These are phyloP conservation scores for Sisymbrium altissimum DNA, from an alignment of 345 rosid genomes.

Conservation along the genomic window DNA sequence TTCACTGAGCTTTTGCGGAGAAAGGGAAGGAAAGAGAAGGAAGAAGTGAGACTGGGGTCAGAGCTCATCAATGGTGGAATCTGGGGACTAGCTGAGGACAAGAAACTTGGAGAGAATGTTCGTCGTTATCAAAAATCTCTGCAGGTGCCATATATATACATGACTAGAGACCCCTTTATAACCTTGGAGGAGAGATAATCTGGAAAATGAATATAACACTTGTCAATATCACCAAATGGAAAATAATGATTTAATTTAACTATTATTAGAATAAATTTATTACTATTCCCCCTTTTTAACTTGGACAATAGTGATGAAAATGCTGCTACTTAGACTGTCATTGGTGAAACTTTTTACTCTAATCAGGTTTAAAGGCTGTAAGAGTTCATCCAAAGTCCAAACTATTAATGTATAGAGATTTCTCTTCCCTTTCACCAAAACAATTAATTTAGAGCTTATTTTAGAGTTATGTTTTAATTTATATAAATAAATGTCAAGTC, in stretches of 20 bases:
- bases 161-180: neutral
- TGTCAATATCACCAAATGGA: slow-evolving; percentile 13
- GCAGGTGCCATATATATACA: slow-evolving; percentile 1
- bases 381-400: neutral
- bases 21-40: neutral
- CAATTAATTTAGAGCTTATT: slow-evolving; percentile 3
- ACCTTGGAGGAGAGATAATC: neutral
- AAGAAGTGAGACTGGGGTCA: neutral
- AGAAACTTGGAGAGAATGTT: slow-evolving; percentile 14
- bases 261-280: neutral
- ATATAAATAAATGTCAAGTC: neutral
- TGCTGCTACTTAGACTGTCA: neutral
- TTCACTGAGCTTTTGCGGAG: no score
- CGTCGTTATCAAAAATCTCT: slow-evolving; percentile 3
- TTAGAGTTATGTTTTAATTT: slow-evolving; percentile 6
- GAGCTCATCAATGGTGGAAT: slow-evolving; percentile 23
- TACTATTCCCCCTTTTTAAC: neutral
- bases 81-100: no score
- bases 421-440: neutral
- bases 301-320: neutral
- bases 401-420: neutral
- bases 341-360: neutral
- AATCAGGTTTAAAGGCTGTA: neutral
- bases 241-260: neutral
- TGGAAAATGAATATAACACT: slow-evolving; percentile 16